Evolutionary conservation across 768 basidiomycete species (phyloP).

Genomic region (Phanerodontia chrysosporium): DNA sequence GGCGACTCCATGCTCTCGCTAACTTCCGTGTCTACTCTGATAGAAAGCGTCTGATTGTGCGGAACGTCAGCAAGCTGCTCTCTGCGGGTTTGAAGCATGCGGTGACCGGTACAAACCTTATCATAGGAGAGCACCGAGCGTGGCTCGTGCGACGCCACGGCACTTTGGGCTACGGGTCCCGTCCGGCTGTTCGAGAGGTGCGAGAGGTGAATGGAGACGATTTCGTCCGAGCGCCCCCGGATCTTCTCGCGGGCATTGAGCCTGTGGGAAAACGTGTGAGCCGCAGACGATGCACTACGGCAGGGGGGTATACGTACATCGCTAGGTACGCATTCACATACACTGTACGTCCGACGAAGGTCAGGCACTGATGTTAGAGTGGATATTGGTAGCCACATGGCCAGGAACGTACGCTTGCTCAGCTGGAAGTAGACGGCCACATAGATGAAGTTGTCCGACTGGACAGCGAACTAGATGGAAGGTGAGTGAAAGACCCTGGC

Average conservation of each 20-base stretch:
- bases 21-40: not conserved
- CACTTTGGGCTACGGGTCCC: not conserved
- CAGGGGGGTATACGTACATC: conserved; percentile 6
- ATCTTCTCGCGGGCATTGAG: conserved; percentile 13
- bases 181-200: conserved; percentile 1
- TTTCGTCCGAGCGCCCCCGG: conserved; percentile 1
- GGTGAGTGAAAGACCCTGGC: not conserved
- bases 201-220: conserved; percentile 10
- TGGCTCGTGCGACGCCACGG: not conserved
- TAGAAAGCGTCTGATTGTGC: not conserved
- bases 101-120: not conserved
- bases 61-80: not conserved
- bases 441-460: conserved; percentile 12
- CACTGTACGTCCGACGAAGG: not conserved
- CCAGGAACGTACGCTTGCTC: conserved; percentile 13
- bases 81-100: too few species aligned
- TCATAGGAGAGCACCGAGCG: not conserved
- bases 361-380: not conserved
- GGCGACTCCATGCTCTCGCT: not conserved
- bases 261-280: conserved; percentile 1
- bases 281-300: not conserved
- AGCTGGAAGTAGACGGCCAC: conserved; percentile 14
- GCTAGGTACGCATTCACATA: conserved; percentile 17
- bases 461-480: conserved; percentile 6
- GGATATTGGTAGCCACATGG: not conserved